phyloP scores from a whole-genome alignment of 2,329 filamentous ascomycete species.

The Diaporthe citriasiana region DNA sequence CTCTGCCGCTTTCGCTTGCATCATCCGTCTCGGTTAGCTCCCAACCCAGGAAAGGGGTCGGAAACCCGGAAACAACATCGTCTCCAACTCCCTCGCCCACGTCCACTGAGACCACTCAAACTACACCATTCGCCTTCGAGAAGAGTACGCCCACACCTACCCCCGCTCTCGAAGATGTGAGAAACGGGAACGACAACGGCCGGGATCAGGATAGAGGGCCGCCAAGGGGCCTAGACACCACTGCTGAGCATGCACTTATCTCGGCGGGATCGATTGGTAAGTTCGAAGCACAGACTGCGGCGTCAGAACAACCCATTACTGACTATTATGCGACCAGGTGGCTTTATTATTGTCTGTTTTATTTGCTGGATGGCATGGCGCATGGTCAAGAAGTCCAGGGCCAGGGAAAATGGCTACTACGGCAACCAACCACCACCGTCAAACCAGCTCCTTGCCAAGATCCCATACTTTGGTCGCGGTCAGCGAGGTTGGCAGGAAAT shows the following conservation, averaged over 20 bases:
- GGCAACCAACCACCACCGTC: slow-evolving; percentile 34
- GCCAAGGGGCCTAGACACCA: slow-evolving; percentile 44
- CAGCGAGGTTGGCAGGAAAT: slow-evolving; percentile 50
- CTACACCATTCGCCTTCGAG: slow-evolving; percentile 34
- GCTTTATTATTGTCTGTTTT: slow-evolving; percentile 61
- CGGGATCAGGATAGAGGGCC: slow-evolving; percentile 5
- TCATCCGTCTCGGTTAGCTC: slow-evolving; percentile 23
- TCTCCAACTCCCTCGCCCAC: slow-evolving; percentile 17
- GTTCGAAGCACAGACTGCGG: background rate
- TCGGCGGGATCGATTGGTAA: slow-evolving; percentile 54
- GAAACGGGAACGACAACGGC: slow-evolving; percentile 27
- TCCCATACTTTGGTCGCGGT: slow-evolving; percentile 53
- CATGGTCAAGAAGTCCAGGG: slow-evolving; percentile 53
- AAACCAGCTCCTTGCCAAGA: slow-evolving; percentile 48
- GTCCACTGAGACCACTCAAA: slow-evolving; percentile 10
- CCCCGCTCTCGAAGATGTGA: slow-evolving; percentile 37
- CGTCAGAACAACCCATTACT: background rate
- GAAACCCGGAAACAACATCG: slow-evolving; percentile 22
- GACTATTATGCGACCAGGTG: slow-evolving; percentile 50
- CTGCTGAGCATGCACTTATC: slow-evolving; percentile 51
- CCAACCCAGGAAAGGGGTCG: slow-evolving; percentile 35
- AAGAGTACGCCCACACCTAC: slow-evolving; percentile 32
- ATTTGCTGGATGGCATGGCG: slow-evolving; percentile 61
- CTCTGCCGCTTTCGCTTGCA: slow-evolving; percentile 3
- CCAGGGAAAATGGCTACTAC: slow-evolving; percentile 42